Evolutionary conservation across 2,329 filamentous ascomycete genomes (phyloP).

Genomic region (Lasiodiplodia hormozganensis): DNA sequence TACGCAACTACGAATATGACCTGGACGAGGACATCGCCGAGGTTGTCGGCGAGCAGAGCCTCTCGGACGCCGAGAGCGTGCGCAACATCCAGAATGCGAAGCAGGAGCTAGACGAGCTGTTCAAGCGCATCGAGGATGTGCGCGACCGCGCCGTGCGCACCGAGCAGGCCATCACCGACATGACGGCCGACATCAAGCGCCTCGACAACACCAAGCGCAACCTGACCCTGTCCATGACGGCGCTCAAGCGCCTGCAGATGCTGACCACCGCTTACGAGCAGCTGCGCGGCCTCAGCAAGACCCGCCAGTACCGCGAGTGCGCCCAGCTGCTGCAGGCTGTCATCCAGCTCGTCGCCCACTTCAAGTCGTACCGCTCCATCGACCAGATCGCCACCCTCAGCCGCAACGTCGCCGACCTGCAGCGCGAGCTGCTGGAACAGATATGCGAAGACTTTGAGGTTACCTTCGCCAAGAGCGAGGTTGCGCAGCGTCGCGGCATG

Average conservation of each 20-base stretch:
- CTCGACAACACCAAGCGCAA: slow-evolving; percentile 97
- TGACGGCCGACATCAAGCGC: slow-evolving; percentile 98
- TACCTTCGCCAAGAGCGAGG: slow-evolving; percentile 87
- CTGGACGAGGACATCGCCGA: slow-evolving; percentile 78
- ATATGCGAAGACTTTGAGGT: slow-evolving; percentile 99
- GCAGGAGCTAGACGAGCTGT: slow-evolving; percentile 85
- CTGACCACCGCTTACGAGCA: slow-evolving; percentile 99
- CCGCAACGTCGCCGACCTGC: slow-evolving; percentile 90
- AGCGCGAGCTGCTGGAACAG: slow-evolving; percentile 91
- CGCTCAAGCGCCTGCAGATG: slow-evolving; percentile 96
- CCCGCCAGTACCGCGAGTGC: slow-evolving; percentile 92
- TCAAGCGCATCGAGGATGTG: slow-evolving; percentile 93
- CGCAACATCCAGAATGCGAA: slow-evolving; percentile 91
- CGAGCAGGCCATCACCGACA: slow-evolving; percentile 94
- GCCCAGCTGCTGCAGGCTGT: slow-evolving; percentile 93
- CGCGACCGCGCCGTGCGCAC: slow-evolving; percentile 88
- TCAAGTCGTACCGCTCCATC: slow-evolving; percentile 97
- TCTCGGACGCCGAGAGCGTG: slow-evolving; percentile 85
- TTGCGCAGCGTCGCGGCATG: slow-evolving; percentile 70
- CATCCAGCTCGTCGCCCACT: slow-evolving; percentile 96
- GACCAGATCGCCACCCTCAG: slow-evolving; percentile 96
- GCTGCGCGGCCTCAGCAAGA: slow-evolving; percentile 79
- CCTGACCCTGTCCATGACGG: slow-evolving; percentile 96
- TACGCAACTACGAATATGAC: slow-evolving; percentile 79
- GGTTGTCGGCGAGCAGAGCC: slow-evolving; percentile 78